Evolutionary conservation across 1,284 basidiomycete genomes (phyloP).

Genomic region (Leccinum subrobustum): DNA sequence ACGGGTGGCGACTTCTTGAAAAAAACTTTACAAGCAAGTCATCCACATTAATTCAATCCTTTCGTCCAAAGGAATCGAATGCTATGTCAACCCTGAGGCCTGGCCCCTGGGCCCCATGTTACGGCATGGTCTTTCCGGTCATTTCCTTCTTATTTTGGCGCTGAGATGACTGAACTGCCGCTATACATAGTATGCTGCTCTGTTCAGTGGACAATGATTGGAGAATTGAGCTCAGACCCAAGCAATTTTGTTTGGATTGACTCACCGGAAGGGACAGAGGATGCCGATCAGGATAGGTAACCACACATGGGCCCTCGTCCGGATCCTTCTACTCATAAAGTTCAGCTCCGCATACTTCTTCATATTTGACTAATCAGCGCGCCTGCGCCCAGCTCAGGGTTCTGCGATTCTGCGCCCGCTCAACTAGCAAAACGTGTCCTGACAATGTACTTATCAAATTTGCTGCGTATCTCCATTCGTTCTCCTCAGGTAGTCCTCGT

Average conservation of each 20-base stretch:
- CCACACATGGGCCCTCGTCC: background rate
- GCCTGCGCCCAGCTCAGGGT: background rate
- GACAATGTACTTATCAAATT: background rate
- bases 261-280: background rate
- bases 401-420: background rate
- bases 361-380: background rate
- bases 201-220: background rate
- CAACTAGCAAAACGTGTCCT: background rate
- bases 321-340: background rate
- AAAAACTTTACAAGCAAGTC: too few relatives aligned
- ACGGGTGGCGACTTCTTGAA: background rate
- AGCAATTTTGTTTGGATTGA: background rate
- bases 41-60: background rate
- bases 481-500: background rate
- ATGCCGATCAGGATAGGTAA: background rate
- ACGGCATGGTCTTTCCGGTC: background rate
- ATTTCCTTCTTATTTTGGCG: background rate
- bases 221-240: background rate
- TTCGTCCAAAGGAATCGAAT: background rate
- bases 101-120: background rate
- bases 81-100: background rate
- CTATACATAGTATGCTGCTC: background rate
- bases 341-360: background rate
- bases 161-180: background rate
- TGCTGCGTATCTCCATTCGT: background rate